These are phyloP conservation scores for Metarhizium rileyi DNA, from an alignment of 2,329 filamentous ascomycete species.

Conservation along the genomic window DNA sequence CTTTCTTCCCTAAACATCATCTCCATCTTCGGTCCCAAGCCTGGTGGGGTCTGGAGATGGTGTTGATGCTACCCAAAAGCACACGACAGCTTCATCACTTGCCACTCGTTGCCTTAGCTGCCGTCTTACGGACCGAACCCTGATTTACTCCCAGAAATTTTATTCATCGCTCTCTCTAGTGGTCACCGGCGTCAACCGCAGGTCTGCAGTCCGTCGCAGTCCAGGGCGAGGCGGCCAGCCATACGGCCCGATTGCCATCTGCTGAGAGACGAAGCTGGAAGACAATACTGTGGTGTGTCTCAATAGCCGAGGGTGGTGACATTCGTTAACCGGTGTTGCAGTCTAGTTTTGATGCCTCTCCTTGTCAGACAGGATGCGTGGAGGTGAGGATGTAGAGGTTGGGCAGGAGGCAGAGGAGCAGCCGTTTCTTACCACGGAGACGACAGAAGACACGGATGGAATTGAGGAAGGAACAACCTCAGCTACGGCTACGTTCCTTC, in stretches of 20 bases:
- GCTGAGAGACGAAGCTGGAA: neutral
- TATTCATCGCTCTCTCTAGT: neutral
- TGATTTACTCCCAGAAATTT: neutral
- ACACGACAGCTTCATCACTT: constrained; percentile 1
- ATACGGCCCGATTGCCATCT: neutral
- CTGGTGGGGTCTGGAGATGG: neutral
- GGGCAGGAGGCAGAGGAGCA: neutral
- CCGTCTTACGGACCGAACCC: neutral
- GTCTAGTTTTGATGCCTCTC: neutral
- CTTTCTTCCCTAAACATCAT: neutral
- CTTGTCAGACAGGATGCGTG: neutral
- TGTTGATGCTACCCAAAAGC: constrained; percentile 1
- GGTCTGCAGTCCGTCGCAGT: neutral
- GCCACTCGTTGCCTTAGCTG: neutral
- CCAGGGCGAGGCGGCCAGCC: neutral
- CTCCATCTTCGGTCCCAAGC: neutral
- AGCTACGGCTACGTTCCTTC: neutral
- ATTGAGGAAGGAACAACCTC: neutral
- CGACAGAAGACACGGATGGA: neutral
- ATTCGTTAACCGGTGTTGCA: neutral
- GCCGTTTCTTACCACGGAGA: neutral
- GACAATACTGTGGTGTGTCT: neutral
- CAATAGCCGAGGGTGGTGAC: neutral
- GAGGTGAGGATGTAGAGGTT: neutral
- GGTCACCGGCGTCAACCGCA: neutral